Evolutionary conservation across 2,329 filamentous ascomycete species (phyloP).

Genomic region (Coccinonectria pachysandricola): DNA sequence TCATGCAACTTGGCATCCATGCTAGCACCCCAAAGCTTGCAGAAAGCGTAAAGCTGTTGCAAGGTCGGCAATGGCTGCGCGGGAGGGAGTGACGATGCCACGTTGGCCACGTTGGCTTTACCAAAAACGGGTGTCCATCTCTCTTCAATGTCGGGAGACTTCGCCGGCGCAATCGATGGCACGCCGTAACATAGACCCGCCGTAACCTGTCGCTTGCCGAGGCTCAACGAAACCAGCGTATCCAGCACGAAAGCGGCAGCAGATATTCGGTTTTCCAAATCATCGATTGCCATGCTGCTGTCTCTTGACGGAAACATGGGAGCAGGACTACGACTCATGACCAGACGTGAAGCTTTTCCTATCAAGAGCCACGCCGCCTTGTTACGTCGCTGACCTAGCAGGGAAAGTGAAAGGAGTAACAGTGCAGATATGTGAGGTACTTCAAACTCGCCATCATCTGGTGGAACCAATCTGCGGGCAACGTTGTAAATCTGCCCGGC

Average conservation of each 20-base stretch:
- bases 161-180: conserved; percentile 7
- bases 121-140: conserved; percentile 14
- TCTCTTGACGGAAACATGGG: conserved; percentile 13
- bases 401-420: conserved; percentile 50
- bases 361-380: conserved; percentile 53
- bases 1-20: conserved; percentile 11
- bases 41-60: conserved; percentile 31
- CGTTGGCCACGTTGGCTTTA: not conserved
- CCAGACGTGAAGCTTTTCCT: conserved; percentile 46
- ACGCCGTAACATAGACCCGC: conserved; percentile 10
- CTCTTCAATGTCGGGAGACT: conserved; percentile 8
- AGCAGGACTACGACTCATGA: conserved; percentile 20
- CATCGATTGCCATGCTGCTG: conserved; percentile 5
- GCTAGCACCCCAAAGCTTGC: conserved; percentile 22
- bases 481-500: conserved; percentile 36
- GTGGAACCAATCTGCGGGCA: conserved; percentile 38
- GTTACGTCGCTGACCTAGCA: conserved; percentile 48
- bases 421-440: conserved; percentile 28
- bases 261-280: conserved; percentile 15
- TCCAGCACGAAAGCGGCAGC: conserved; percentile 55
- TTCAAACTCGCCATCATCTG: conserved; percentile 37
- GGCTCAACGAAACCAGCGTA: conserved; percentile 41
- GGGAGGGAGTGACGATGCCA: conserved; percentile 5
- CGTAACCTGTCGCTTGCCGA: conserved; percentile 26
- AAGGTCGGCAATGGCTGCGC: conserved; percentile 30